phyloP scores from a whole-genome alignment of 140 eudicot genomes.

The Senecio squalidus region DNA sequence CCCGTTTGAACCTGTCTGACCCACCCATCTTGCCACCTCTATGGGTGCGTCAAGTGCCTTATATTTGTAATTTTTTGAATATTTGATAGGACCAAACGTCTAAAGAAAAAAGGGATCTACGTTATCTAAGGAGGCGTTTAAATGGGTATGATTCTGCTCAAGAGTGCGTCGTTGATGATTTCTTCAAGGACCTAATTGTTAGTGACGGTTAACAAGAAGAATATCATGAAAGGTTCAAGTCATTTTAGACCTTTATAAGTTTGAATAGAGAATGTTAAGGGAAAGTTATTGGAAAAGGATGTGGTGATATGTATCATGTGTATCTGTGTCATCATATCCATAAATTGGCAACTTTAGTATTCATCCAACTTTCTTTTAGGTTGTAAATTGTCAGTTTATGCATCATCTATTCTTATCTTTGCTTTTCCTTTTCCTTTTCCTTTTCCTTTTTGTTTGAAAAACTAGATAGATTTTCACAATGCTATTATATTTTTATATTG shows the following conservation, averaged over 20 bases:
- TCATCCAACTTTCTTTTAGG: conserved; percentile 9
- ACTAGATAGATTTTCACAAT: background rate
- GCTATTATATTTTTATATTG: background rate
- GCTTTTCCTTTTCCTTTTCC: conserved; percentile 2
- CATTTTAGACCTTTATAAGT: conserved; percentile 15
- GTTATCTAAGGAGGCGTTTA: conserved; percentile 74
- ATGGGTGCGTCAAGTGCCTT: too few species aligned
- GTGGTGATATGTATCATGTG: conserved; percentile 8
- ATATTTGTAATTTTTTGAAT: background rate
- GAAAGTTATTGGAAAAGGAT: conserved; percentile 14
- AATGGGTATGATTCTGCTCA: conserved; percentile 61
- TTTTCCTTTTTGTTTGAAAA: conserved; percentile 8
- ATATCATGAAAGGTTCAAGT: conserved; percentile 11
- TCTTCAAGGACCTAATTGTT: conserved; percentile 49
- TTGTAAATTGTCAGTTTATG: conserved; percentile 16
- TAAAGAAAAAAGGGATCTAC: conserved; percentile 69
- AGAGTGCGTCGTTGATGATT: conserved; percentile 65
- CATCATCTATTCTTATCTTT: conserved; percentile 26
- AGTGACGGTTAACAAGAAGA: conserved; percentile 7
- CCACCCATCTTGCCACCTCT: too few species aligned
- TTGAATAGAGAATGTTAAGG: background rate
- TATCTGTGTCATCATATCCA: conserved; percentile 25
- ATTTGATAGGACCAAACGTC: conserved; percentile 54
- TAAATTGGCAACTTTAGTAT: conserved; percentile 13
- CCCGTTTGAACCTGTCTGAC: too few species aligned